phyloP scores from a whole-genome alignment of 306 rosid species.

The Psophocarpus tetragonolobus region DNA sequence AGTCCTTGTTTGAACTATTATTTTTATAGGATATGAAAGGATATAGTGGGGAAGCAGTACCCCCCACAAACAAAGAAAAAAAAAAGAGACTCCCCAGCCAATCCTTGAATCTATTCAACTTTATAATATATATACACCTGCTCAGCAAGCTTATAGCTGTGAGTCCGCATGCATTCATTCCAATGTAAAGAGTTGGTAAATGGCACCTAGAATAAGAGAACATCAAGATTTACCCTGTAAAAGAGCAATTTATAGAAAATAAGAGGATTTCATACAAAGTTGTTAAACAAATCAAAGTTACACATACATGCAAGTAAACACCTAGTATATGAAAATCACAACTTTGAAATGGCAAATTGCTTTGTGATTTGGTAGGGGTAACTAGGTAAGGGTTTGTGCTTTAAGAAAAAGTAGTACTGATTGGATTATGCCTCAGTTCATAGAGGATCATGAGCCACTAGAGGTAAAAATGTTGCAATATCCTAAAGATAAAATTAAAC shows the following conservation, averaged over 20 bases:
- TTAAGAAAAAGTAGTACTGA: not conserved
- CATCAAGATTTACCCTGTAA: constrained; percentile 66
- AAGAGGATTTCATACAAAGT: constrained; percentile 39
- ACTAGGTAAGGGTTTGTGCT: not conserved
- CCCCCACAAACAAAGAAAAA: not conserved
- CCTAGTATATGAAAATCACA: too few relatives aligned
- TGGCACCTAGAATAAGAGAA: constrained; percentile 97
- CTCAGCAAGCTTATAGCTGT: constrained; percentile 95
- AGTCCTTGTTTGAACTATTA: not conserved
- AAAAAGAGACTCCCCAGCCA: not conserved
- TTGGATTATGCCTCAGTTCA: not conserved
- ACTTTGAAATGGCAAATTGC: too few relatives aligned
- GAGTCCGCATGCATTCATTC: constrained; percentile 99
- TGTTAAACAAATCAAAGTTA: not conserved
- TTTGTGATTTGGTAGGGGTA: constrained; percentile 17
- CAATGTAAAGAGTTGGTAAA: constrained; percentile 93
- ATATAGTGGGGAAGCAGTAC: not conserved
- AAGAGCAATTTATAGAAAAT: constrained; percentile 52
- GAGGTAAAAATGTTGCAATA: not conserved
- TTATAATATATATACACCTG: constrained; percentile 76
- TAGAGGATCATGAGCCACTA: not conserved
- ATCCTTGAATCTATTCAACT: constrained; percentile 4
- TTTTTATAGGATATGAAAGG: not conserved
- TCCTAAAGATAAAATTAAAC: not conserved
- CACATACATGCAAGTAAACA: too few relatives aligned